Conservation (phyloP, 352 stramenopile species). For the Globisporangium solare region DNA sequence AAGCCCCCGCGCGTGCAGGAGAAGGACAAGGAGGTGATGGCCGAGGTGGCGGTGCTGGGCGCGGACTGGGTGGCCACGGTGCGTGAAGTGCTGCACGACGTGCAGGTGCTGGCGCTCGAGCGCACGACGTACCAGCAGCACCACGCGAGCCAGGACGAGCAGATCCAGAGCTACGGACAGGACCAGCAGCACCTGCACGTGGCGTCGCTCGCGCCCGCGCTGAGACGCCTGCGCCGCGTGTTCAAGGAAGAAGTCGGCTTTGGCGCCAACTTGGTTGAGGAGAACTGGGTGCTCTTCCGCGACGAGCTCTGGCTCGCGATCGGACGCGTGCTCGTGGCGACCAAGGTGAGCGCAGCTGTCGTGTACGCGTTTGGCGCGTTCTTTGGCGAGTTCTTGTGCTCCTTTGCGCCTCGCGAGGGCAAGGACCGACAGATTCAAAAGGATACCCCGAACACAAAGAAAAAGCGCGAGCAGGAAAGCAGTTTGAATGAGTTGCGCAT, state of each 20-base stretch:
- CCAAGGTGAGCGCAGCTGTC: constrained; percentile 38
- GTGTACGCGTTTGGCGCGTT: constrained; percentile 46
- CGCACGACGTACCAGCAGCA: constrained; percentile 35
- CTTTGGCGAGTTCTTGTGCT: constrained; percentile 42
- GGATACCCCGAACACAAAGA: constrained; percentile 9
- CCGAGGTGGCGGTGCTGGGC: constrained; percentile 12
- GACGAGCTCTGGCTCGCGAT: constrained; percentile 58
- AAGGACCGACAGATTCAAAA: constrained; percentile 14
- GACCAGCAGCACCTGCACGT: constrained; percentile 5
- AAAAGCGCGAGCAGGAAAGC: constrained; percentile 9
- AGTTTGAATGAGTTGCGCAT: constrained; percentile 35
- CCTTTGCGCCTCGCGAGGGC: constrained; percentile 9
- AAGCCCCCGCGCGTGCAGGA: background rate
- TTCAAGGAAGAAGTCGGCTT: constrained; percentile 49
- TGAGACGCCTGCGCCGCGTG: constrained; percentile 44
- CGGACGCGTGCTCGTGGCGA: constrained; percentile 39
- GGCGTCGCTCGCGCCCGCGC: constrained; percentile 34
- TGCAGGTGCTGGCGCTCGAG: constrained; percentile 58
- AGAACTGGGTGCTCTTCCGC: constrained; percentile 55
- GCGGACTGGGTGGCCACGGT: constrained; percentile 55
- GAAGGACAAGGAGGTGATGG: background rate
- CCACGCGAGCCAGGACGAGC: constrained; percentile 22
- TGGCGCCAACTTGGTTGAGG: constrained; percentile 33
- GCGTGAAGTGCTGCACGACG: constrained; percentile 63
- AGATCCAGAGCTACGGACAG: background rate